Evolutionary conservation across 2,329 filamentous ascomycete species (phyloP).

Genomic region (Fusarium nanum): DNA sequence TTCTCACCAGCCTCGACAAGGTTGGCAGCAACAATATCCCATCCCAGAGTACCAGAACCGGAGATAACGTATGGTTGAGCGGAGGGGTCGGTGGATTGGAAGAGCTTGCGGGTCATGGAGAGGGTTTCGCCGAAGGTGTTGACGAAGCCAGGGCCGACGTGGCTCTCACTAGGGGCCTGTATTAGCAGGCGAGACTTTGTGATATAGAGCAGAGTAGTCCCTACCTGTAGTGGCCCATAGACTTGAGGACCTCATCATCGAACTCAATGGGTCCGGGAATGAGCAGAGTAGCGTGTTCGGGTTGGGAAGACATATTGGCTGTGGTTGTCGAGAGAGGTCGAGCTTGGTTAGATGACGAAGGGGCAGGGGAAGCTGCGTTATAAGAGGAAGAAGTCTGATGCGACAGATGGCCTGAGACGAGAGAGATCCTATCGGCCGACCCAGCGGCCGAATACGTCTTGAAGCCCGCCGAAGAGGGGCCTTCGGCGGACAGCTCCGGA

Average conservation of each 20-base stretch:
- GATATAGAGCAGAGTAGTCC: not conserved
- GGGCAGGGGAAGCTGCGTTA: constrained; percentile 30
- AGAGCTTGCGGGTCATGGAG: constrained; percentile 88
- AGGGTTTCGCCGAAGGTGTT: constrained; percentile 91
- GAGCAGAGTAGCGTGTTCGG: constrained; percentile 78
- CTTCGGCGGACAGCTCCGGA: constrained; percentile 45
- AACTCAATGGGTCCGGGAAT: constrained; percentile 99
- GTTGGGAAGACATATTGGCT: constrained; percentile 70
- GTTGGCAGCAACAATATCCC: constrained; percentile 97
- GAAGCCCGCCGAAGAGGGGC: constrained; percentile 47
- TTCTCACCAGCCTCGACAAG: constrained; percentile 89
- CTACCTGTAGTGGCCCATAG: constrained; percentile 92
- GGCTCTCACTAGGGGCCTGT: constrained; percentile 77
- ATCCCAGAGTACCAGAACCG: constrained; percentile 94
- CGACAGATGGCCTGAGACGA: constrained; percentile 45
- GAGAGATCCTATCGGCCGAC: constrained; percentile 48
- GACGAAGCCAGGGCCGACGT: constrained; percentile 90
- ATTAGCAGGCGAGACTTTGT: constrained; percentile 10
- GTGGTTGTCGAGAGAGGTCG: constrained; percentile 42
- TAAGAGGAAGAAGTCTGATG: constrained; percentile 29
- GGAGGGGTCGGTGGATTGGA: constrained; percentile 85
- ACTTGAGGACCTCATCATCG: constrained; percentile 93
- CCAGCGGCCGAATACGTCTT: constrained; percentile 41
- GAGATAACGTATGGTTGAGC: constrained; percentile 94
- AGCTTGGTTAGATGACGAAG: constrained; percentile 27